Percentiles rank a stretch among this genome's conserved stretches.
Evolutionary conservation across 192 early-diverging fungal species (phyloP).

Genomic region (Physocladia obscura): DNA sequence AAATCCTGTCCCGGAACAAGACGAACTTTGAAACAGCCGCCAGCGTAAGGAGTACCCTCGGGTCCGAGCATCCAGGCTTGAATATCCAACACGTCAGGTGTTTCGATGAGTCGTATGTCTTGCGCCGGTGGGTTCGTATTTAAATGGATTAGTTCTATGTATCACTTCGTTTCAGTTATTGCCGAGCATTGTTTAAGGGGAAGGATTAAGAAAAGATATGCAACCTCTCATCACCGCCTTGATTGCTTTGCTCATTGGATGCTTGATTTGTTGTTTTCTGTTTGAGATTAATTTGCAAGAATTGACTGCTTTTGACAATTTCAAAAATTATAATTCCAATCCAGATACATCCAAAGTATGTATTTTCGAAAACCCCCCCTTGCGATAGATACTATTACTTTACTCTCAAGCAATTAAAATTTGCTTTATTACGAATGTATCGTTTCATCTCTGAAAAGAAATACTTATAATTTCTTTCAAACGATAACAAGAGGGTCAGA

Average conservation of each 20-base stretch:
- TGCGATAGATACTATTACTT: not conserved
- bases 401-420: not conserved
- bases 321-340: not conserved
- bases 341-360: not conserved
- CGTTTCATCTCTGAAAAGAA: not conserved
- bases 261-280: not conserved
- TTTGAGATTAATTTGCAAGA: not conserved
- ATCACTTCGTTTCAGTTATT: not conserved
- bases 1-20: slow-evolving; percentile 71
- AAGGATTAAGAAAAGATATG: not conserved
- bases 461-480: not conserved
- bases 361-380: no score
- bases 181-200: not conserved
- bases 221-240: slow-evolving; percentile 17
- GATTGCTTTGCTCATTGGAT: not conserved
- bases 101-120: slow-evolving; percentile 73
- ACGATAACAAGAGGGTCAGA: slow-evolving; percentile 69
- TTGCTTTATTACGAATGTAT: not conserved
- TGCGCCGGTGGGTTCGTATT: slow-evolving; percentile 63
- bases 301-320: not conserved
- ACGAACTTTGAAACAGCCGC: slow-evolving; percentile 74
- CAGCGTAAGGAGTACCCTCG: slow-evolving; percentile 81
- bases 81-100: slow-evolving; percentile 76
- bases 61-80: slow-evolving; percentile 81
- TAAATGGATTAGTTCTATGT: slow-evolving; percentile 32